A percentile compares a stretch with the other conserved stretches of the same genome.
Conservation (phyloP, 805 yeast genomes). For the Candida boleticola region DNA sequence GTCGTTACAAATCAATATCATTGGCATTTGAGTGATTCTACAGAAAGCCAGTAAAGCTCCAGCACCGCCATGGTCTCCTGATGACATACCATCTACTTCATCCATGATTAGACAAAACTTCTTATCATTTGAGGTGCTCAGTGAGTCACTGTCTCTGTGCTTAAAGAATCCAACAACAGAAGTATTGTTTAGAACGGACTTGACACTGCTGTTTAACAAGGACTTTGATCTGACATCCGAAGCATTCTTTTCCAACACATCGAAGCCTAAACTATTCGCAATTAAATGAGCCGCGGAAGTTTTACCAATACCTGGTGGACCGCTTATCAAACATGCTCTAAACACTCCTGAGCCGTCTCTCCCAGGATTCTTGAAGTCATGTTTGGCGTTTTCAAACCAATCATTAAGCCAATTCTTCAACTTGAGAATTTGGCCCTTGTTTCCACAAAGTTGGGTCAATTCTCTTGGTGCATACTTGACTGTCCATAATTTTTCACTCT, state of each 20-base stretch:
- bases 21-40: constrained; percentile 80
- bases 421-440: constrained; percentile 68
- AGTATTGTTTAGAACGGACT: constrained; percentile 72
- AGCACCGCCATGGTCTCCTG: constrained; percentile 98
- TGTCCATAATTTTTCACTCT: constrained; percentile 82
- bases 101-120: constrained; percentile 90
- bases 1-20: constrained; percentile 92
- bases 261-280: constrained; percentile 68
- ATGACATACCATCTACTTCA: constrained; percentile 99
- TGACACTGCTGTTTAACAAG: constrained; percentile 64
- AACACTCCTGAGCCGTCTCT: constrained; percentile 65
- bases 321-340: constrained; percentile 83
- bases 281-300: constrained; percentile 79
- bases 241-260: constrained; percentile 75
- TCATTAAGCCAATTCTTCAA: constrained; percentile 70
- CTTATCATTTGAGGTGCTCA: constrained; percentile 37
- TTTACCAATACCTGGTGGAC: constrained; percentile 86
- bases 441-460: constrained; percentile 83
- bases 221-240: constrained; percentile 88
- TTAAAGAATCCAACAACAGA: constrained; percentile 78
- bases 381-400: constrained; percentile 64
- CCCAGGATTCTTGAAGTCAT: constrained; percentile 56
- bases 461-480: constrained; percentile 84
- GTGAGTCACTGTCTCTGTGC: constrained; percentile 28
- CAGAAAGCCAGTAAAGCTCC: constrained; percentile 90